These are phyloP conservation scores for Apiospora phragmitis DNA, from an alignment of 2,329 filamentous ascomycete species.

Conservation along the genomic window DNA sequence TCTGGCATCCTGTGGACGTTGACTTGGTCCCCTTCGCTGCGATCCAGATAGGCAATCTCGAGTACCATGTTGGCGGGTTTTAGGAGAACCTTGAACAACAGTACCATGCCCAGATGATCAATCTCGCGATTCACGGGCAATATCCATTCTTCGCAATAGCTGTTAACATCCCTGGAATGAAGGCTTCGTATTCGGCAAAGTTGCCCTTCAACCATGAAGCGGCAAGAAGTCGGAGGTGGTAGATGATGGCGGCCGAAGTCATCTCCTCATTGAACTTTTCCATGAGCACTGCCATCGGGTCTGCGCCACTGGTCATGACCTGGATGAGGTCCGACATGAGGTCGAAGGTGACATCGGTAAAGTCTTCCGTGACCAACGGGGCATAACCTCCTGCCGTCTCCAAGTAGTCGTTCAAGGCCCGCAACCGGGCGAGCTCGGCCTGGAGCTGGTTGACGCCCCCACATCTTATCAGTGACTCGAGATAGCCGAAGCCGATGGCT, in stretches of 20 bases:
- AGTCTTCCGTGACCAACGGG: conserved; percentile 75
- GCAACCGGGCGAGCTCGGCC: conserved; percentile 71
- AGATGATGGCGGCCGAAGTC: conserved; percentile 75
- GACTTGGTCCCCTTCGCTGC: conserved; percentile 74
- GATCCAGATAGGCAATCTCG: conserved; percentile 89
- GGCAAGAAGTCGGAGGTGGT: conserved; percentile 80
- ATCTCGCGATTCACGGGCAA: conserved; percentile 81
- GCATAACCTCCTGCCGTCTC: conserved; percentile 70
- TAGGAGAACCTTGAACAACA: conserved; percentile 76
- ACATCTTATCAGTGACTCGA: conserved; percentile 75
- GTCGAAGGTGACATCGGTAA: conserved; percentile 72
- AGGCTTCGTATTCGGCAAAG: conserved; percentile 66
- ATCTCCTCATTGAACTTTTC: conserved; percentile 73
- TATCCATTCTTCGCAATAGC: conserved; percentile 70
- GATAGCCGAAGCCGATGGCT: conserved; percentile 94
- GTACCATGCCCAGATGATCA: conserved; percentile 81
- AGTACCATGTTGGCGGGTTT: conserved; percentile 77
- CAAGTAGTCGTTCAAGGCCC: conserved; percentile 69
- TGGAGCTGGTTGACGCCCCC: conserved; percentile 66
- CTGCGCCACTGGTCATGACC: conserved; percentile 60
- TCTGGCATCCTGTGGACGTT: conserved; percentile 69
- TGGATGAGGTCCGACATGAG: conserved; percentile 65
- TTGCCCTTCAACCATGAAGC: conserved; percentile 82
- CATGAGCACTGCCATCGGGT: conserved; percentile 55
- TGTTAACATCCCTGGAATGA: conserved; percentile 69